A percentile compares a stretch with the other conserved stretches of the same genome.
phyloP scores from a whole-genome alignment of 208 protist species.

The Acanthamoeba quina region DNA sequence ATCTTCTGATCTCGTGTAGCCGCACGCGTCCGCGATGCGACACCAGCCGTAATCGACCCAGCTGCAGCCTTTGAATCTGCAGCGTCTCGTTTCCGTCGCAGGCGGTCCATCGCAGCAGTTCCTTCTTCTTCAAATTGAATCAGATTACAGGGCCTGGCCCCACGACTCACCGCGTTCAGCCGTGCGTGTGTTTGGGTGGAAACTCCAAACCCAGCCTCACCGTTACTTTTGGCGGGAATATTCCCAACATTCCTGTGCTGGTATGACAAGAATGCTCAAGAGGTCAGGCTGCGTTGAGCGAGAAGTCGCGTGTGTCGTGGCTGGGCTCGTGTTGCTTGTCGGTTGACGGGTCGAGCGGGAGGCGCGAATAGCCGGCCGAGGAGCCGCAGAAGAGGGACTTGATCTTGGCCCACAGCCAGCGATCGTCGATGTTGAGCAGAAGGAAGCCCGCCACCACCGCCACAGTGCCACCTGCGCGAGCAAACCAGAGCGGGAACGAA shows the following conservation, averaged over 20 bases:
- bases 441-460: constrained; percentile 28
- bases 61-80: too few relatives aligned
- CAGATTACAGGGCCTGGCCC: too few relatives aligned
- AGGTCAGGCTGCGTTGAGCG: neutral
- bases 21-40: neutral
- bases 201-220: neutral
- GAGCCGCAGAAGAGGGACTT: neutral
- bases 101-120: neutral
- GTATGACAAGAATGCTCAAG: neutral
- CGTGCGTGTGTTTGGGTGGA: neutral
- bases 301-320: neutral
- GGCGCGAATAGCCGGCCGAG: neutral
- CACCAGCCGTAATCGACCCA: neutral
- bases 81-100: neutral
- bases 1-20: neutral
- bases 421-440: constrained; percentile 8
- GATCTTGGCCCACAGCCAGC: constrained; percentile 1
- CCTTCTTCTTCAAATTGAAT: neutral
- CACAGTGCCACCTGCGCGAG: neutral
- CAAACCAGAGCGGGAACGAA: neutral
- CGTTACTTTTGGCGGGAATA: neutral
- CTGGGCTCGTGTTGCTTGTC: too few relatives aligned
- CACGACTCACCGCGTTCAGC: too few relatives aligned
- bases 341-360: too few relatives aligned
- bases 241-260: neutral